Conservation (phyloP, 208 protist species). For the Trypanosoma caninum region DNA sequence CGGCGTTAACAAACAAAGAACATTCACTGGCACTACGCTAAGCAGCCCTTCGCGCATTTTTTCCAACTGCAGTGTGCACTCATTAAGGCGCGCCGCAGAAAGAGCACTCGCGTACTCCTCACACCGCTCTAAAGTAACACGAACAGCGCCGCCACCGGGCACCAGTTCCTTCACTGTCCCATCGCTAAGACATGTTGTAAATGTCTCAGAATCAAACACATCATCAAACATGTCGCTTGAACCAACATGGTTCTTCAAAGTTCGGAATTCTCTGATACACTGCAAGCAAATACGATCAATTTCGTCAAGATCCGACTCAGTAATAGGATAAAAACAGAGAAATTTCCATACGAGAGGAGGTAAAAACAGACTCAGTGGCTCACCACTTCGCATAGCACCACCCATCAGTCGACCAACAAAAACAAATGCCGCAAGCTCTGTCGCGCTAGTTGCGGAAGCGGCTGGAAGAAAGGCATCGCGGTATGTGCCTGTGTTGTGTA, state of each 20-base stretch:
- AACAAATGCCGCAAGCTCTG: conserved; percentile 70
- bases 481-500: conserved; percentile 79
- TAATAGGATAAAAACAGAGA: conserved; percentile 65
- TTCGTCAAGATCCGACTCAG: conserved; percentile 63
- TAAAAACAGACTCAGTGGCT: conserved; percentile 89
- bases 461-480: conserved; percentile 89
- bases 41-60: conserved; percentile 85
- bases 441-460: conserved; percentile 45
- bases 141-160: conserved; percentile 43
- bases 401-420: conserved; percentile 96
- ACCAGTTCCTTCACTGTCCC: conserved; percentile 73
- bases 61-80: conserved; percentile 71
- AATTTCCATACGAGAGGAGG: conserved; percentile 92
- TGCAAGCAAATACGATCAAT: conserved; percentile 85
- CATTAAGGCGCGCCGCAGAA: conserved; percentile 63
- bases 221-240: conserved; percentile 68
- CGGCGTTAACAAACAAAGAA: conserved; percentile 79
- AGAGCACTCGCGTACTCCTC: conserved; percentile 79
- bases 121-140: conserved; percentile 72
- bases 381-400: conserved; percentile 85
- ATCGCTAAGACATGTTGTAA: conserved; percentile 83
- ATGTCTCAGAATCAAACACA: conserved; percentile 82
- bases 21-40: conserved; percentile 81
- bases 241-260: conserved; percentile 25
- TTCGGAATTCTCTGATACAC: conserved; percentile 78